These are phyloP conservation scores for Pythium grandisporangium DNA, from an alignment of 352 stramenopile species.

Conservation along the genomic window DNA sequence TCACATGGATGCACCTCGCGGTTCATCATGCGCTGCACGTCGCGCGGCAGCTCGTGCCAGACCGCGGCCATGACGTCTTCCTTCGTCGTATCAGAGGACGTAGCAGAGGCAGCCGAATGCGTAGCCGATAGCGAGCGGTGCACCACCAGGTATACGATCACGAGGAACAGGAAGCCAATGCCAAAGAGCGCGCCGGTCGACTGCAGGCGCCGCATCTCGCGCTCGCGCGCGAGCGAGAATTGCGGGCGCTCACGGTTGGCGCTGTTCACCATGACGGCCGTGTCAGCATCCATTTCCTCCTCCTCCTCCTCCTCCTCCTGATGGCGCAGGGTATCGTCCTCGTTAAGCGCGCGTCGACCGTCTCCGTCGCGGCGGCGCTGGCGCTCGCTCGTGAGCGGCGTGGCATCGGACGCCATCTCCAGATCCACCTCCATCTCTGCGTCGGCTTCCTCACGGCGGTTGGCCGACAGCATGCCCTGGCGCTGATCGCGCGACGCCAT, in stretches of 20 bases:
- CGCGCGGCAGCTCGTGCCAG: conserved; percentile 11
- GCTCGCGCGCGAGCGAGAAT: conserved; percentile 3
- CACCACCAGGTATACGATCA: conserved; percentile 11
- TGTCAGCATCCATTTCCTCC: too few species aligned
- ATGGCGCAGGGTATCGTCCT: too few species aligned
- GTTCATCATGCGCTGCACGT: conserved; percentile 20
- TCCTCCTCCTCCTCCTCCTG: too few species aligned
- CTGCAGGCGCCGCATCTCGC: conserved; percentile 16
- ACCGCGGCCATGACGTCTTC: conserved; percentile 3
- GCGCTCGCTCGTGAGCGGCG: conserved; percentile 15
- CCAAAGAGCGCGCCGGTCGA: conserved; percentile 4
- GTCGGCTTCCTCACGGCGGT: too few species aligned
- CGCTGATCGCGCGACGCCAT: too few species aligned
- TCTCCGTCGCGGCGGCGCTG: not conserved
- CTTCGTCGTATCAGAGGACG: not conserved
- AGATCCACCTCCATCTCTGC: too few species aligned
- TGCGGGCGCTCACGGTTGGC: too few species aligned
- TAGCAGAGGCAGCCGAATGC: too few species aligned
- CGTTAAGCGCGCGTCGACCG: too few species aligned
- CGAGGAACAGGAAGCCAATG: conserved; percentile 11
- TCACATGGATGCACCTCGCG: conserved; percentile 16
- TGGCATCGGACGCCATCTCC: conserved; percentile 15
- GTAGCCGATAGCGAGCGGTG: conserved; percentile 7
- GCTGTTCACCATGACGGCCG: too few species aligned
- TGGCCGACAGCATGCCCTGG: too few species aligned